Evolutionary conservation across 257 asterid species (phyloP), one percentile per base, ranked within the genome.

Genomic region (Ocimum tenuiflorum): DNA sequence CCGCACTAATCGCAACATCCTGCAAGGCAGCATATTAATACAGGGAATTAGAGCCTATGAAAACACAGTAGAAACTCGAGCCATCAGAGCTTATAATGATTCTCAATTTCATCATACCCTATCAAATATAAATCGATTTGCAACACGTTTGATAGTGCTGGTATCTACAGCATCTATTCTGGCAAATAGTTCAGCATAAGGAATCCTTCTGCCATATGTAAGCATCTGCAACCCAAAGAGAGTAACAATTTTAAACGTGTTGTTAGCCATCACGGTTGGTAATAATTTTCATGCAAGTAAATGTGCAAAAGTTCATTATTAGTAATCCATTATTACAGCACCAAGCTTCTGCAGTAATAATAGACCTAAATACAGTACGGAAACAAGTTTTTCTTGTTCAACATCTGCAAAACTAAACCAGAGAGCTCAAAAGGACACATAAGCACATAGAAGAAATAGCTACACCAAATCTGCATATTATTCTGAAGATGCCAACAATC

Each of bases 151-250:
- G 78, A 94, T 41, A 12, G 99, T 82, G 75, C 83, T 84, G 71
- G 87, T 81, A 83, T 90, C 86, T 38, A 94, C 95, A 20, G 96
- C 75, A 53, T 90, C 99, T 71, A 94, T 90, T 78, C 99, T 85
- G 63, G 97, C 95, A 77, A 88, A 87, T n/a, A 94, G 76, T 75
- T 94, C 99, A 4, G 96, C 83, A 49, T 75, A 88, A 12, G 99
- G 94, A 60, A 94, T 88, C 76, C 99, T 88, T 81, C 99, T 78
- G 41, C 99, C 99, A 58, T 90, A 94, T 17, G 97, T 88, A 63
- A 94, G 86, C 77, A 94, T 61, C 99, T 94, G 94, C 86, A 86
- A 60, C 35, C 50, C 60, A 33, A 58, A 62, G 12, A n/a, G n/a
- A 38, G 6, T 18, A 38, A 17, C 4, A 48, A 22, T 8, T 47